These are phyloP conservation scores for Petunia secreta DNA, from an alignment of 257 asterid species.

Conservation along the genomic window DNA sequence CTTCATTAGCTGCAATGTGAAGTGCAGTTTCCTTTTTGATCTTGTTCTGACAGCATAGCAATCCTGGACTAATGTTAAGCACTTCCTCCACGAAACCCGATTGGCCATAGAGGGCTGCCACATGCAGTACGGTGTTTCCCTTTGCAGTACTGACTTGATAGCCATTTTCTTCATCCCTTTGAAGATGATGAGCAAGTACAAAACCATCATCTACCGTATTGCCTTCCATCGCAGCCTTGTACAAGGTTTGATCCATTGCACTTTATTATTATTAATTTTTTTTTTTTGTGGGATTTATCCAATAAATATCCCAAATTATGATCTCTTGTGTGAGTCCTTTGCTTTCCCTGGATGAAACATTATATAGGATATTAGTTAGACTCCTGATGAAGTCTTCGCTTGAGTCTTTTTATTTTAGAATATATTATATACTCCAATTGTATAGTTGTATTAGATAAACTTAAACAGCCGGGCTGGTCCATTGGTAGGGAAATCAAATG, in stretches of 20 bases:
- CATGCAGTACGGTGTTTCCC: constrained; percentile 32
- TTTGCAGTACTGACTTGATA: constrained; percentile 27
- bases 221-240: constrained; percentile 6
- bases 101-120: constrained; percentile 25
- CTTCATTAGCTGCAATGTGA: constrained; percentile 33
- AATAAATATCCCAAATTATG: too few relatives aligned
- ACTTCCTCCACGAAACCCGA: neutral
- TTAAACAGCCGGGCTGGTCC: too few relatives aligned
- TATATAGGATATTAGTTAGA: neutral
- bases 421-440: too few relatives aligned
- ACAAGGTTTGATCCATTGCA: constrained; percentile 24
- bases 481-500: too few relatives aligned
- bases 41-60: constrained; percentile 12
- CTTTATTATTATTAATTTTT: too few relatives aligned
- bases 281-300: too few relatives aligned
- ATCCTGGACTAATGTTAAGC: neutral
- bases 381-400: neutral
- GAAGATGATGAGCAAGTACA: neutral
- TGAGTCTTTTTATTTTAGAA: too few relatives aligned
- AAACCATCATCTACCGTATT: neutral
- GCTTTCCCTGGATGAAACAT: neutral
- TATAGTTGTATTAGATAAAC: too few relatives aligned
- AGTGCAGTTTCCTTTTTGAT: constrained; percentile 30
- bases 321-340: neutral
- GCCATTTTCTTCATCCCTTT: neutral